These are phyloP conservation scores for Eucalyptus pauciflora DNA, from an alignment of 345 rosid species.

Conservation along the genomic window DNA sequence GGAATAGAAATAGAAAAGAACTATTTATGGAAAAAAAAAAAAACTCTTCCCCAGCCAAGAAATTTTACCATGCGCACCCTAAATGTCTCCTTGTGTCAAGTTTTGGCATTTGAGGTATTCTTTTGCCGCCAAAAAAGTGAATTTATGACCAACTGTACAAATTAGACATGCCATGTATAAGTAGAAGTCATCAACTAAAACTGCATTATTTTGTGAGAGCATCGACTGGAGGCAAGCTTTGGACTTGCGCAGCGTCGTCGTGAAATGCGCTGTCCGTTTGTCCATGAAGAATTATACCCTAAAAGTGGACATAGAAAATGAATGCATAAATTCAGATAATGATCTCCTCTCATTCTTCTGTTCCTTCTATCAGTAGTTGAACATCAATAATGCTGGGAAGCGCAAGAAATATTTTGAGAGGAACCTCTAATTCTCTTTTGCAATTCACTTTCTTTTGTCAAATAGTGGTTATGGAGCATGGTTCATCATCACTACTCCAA, in stretches of 20 bases:
- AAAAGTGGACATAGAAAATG: neutral
- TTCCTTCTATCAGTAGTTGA: neutral
- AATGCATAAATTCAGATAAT: neutral
- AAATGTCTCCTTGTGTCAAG: fast-evolving
- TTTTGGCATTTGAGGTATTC: too few relatives aligned
- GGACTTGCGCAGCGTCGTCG: constrained; percentile 39
- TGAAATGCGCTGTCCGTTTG: neutral
- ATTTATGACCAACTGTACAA: neutral
- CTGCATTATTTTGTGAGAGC: constrained; percentile 67
- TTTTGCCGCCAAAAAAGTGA: too few relatives aligned
- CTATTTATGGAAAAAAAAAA: too few relatives aligned
- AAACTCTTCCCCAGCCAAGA: too few relatives aligned
- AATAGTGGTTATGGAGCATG: neutral
- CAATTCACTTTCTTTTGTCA: neutral
- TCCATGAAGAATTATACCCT: neutral
- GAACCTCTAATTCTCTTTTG: neutral
- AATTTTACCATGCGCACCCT: too few relatives aligned
- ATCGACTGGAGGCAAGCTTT: constrained; percentile 83
- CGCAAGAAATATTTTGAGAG: neutral
- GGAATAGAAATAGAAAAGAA: too few relatives aligned
- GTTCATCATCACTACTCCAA: neutral
- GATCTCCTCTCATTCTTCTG: neutral
- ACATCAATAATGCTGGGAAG: neutral
- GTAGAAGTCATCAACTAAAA: constrained; percentile 80
- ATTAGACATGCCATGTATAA: constrained; percentile 39